These are phyloP conservation scores for Graphilbum fragrans DNA, from an alignment of 2,329 filamentous ascomycete genomes.

Conservation along the genomic window DNA sequence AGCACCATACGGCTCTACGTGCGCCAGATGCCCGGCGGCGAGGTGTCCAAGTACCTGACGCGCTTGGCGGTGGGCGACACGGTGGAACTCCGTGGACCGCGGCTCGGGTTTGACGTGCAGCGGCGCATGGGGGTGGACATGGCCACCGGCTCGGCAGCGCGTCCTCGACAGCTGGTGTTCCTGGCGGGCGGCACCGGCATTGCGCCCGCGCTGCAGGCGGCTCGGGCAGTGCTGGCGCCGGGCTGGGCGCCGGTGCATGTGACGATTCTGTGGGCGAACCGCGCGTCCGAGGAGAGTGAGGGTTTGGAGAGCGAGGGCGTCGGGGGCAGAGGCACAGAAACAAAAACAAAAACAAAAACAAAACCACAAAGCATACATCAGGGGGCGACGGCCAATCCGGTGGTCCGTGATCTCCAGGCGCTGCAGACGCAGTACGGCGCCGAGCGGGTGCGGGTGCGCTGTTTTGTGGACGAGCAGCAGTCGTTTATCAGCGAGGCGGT, in stretches of 20 bases:
- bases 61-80: slow-evolving; percentile 46
- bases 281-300: slow-evolving; percentile 51
- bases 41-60: slow-evolving; percentile 75
- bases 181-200: slow-evolving; percentile 89
- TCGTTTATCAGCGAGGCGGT: slow-evolving; percentile 46
- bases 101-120: slow-evolving; percentile 48
- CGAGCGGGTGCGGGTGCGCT: slow-evolving; percentile 50
- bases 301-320: slow-evolving; percentile 29
- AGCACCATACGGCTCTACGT: slow-evolving; percentile 56
- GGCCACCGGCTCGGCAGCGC: slow-evolving; percentile 19
- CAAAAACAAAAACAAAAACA: slow-evolving; percentile 13
- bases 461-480: slow-evolving; percentile 74
- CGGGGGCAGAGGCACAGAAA: no score
- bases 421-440: slow-evolving; percentile 50
- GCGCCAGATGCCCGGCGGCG: slow-evolving; percentile 64
- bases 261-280: slow-evolving; percentile 73
- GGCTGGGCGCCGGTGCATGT: slow-evolving; percentile 27
- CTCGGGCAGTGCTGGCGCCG: slow-evolving; percentile 40
- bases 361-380: no score
- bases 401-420: slow-evolving; percentile 50
- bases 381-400: slow-evolving; percentile 18
- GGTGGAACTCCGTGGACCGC: slow-evolving; percentile 70
- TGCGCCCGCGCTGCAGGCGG: slow-evolving; percentile 76
- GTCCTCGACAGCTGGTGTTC: slow-evolving; percentile 54
- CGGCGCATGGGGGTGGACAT: slow-evolving; percentile 17